phyloP scores from a whole-genome alignment of 2,329 filamentous ascomycete genomes.

The Talaromyces islandicus region DNA sequence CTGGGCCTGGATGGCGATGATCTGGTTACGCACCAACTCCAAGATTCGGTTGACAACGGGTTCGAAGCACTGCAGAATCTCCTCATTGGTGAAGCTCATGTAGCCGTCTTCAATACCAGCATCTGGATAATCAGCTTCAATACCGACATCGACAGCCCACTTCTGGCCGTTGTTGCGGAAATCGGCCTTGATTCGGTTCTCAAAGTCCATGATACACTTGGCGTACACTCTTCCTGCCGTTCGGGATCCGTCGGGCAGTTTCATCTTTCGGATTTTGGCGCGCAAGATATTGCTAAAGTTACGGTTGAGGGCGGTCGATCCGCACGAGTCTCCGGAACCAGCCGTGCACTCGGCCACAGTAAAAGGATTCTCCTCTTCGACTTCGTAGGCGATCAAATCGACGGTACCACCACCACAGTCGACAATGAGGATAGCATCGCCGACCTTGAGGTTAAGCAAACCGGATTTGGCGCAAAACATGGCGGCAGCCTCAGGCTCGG shows the following conservation, averaged over 20 bases:
- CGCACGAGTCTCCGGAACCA: slow-evolving; percentile 94
- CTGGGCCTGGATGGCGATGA: slow-evolving; percentile 97
- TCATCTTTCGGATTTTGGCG: slow-evolving; percentile 99
- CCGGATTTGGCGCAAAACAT: slow-evolving; percentile 98
- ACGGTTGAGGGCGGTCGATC: slow-evolving; percentile 94
- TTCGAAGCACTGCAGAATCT: slow-evolving; percentile 98
- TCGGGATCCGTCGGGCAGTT: slow-evolving; percentile 91
- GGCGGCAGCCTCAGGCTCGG: slow-evolving; percentile 92
- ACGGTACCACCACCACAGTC: slow-evolving; percentile 98
- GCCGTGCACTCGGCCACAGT: slow-evolving; percentile 96
- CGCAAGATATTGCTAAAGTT: slow-evolving; percentile 98
- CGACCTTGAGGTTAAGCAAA: slow-evolving; percentile 91
- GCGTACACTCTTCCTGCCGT: slow-evolving; percentile 97
- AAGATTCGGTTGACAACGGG: slow-evolving; percentile 95
- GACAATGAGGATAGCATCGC: slow-evolving; percentile 95
- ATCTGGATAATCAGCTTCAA: slow-evolving; percentile 96
- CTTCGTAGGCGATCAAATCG: slow-evolving; percentile 97
- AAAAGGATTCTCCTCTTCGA: slow-evolving; percentile 95
- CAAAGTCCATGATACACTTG: slow-evolving; percentile 99
- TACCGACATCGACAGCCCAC: slow-evolving; percentile 97
- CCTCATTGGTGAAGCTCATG: slow-evolving; percentile 99
- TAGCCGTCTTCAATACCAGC: slow-evolving; percentile 98
- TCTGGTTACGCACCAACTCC: slow-evolving; percentile 94
- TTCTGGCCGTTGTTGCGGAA: slow-evolving; percentile 99
- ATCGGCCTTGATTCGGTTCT: slow-evolving; percentile 98